Base-by-base conservation (phyloP, 306 rosid species). In the Dryas drummondii region DNA sequence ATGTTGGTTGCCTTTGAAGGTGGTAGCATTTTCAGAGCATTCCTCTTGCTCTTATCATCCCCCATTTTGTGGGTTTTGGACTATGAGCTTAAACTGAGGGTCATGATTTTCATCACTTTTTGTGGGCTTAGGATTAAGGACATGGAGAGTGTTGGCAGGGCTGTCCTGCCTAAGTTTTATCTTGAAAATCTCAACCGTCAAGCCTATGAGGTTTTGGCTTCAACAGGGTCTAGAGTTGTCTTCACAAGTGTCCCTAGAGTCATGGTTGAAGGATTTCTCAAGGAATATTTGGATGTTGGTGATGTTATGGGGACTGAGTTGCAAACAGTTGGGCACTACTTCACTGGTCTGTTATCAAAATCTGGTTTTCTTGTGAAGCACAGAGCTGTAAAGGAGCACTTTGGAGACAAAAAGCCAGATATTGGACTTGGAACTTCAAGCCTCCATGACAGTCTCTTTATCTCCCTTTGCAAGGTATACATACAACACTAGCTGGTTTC, bases 1-100 rank as follows among this genome's bases (percentile, higher is more conserved):
- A 93, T 93, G 98, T 85, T 93, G 7, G 88, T 91, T 79, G 87
- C 97, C 75, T 93, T 93, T 77, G 98, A 91, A 88, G 94, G 90
- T 66, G 96, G 98, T 40, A 82, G 94, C 85, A 83, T 91, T 71
- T 26, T 91, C 1, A 83, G 97, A 56, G 94, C 98, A 4, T 40
- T 93, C 5, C 64, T 88, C 32, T 74, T 93, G 81, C 93, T 93
- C 13, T 13, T 91, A 1, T 89, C 98, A 5, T 86, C 89, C 81
- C 89, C 97, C 14, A 4, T 91, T 3, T 58, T 93, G 9, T 83
- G 85, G 79, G 51, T 89, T 74, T 58, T 91, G 48, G 83, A 91
- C 81, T 63, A 74, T 49, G 92, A 91, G 37, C 64, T 78, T 16
- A 82, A 82, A 60, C 62, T 91, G 55, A 86, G 69, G 71, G 86